These are phyloP conservation scores for Chytriomyces confervae DNA, from an alignment of 192 early-diverging fungal species.

Conservation along the genomic window DNA sequence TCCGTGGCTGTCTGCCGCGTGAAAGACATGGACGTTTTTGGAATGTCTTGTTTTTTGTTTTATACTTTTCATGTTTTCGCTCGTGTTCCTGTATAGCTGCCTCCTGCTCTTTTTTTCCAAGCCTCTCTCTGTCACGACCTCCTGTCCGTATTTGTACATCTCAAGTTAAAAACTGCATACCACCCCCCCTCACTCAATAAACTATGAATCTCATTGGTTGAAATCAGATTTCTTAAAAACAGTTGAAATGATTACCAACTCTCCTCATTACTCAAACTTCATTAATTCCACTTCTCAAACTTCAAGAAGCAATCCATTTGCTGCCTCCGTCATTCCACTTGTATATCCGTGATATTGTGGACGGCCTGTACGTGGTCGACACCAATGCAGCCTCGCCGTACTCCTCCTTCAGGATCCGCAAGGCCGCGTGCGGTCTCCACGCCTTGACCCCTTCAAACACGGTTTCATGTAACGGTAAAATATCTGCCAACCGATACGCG, in stretches of 20 bases:
- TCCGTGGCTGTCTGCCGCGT: constrained; percentile 1
- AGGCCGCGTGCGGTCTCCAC: constrained; percentile 17
- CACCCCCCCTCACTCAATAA: not conserved
- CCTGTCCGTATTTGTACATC: not conserved
- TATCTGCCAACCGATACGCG: constrained; percentile 1
- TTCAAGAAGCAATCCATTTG: not conserved
- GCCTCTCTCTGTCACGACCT: not conserved
- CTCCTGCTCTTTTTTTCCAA: not conserved
- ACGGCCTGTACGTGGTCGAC: not conserved
- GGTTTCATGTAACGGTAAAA: constrained; percentile 17
- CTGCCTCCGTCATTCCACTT: not conserved
- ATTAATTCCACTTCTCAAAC: too few species aligned
- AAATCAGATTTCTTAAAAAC: too few species aligned
- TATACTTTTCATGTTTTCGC: not conserved
- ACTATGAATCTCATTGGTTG: too few species aligned
- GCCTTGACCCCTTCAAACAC: not conserved
- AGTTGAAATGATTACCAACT: too few species aligned
- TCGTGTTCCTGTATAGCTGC: too few species aligned
- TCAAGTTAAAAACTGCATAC: not conserved
- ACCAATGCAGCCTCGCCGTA: constrained; percentile 18
- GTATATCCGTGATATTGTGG: not conserved
- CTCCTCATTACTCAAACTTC: too few species aligned
- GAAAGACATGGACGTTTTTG: not conserved
- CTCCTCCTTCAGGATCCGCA: constrained; percentile 34
- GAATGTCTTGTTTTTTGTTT: not conserved